Conservation (phyloP, 768 basidiomycete species). For the Tricholoma sp. region DNA sequence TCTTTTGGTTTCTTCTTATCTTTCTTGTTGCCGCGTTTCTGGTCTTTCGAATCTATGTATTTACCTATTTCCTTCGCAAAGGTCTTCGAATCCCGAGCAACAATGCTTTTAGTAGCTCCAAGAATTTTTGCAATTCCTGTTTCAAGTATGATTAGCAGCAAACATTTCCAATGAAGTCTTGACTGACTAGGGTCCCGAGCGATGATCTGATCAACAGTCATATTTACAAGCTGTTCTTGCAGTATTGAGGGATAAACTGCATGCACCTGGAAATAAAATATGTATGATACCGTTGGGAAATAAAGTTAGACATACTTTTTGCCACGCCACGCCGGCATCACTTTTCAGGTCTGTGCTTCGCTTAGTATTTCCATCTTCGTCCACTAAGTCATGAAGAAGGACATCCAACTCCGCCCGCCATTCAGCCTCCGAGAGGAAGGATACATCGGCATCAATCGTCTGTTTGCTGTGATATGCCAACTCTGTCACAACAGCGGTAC, state of each 20-base stretch:
- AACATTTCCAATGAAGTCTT: neutral
- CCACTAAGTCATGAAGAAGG: constrained; percentile 53
- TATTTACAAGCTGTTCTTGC: constrained; percentile 41
- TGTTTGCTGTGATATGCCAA: constrained; percentile 49
- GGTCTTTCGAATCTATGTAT: constrained; percentile 64
- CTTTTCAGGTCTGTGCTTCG: constrained; percentile 49
- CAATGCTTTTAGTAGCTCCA: constrained; percentile 50
- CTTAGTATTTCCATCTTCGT: constrained; percentile 52
- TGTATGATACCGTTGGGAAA: neutral
- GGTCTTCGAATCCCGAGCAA: constrained; percentile 41
- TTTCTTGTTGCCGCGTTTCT: constrained; percentile 45
- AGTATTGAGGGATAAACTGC: constrained; percentile 53
- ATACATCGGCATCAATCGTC: constrained; percentile 55
- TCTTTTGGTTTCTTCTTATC: constrained; percentile 32
- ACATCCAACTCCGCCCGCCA: constrained; percentile 54
- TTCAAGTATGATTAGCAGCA: neutral
- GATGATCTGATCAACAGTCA: constrained; percentile 50
- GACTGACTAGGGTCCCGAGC: constrained; percentile 39
- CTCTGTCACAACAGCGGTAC: constrained; percentile 63
- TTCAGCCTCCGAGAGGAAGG: constrained; percentile 50
- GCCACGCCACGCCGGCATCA: constrained; percentile 60
- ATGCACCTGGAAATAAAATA: constrained; percentile 37
- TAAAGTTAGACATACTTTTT: constrained; percentile 34
- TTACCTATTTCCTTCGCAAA: constrained; percentile 54
- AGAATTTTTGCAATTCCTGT: constrained; percentile 42